These are phyloP conservation scores for Citrullus mucosospermus DNA, from an alignment of 306 rosid genomes.

Conservation along the genomic window DNA sequence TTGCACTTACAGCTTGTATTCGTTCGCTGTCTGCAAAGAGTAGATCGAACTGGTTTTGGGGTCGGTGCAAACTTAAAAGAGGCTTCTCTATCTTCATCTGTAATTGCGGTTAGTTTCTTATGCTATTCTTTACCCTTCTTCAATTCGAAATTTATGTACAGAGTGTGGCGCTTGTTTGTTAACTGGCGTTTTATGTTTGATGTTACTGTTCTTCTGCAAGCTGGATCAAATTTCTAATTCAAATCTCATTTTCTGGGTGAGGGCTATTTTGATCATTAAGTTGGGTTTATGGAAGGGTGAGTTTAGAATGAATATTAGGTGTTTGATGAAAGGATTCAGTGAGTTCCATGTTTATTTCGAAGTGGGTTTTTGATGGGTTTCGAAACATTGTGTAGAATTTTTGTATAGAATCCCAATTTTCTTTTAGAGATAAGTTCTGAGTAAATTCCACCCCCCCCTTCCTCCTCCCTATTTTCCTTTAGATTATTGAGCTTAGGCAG, in stretches of 20 bases:
- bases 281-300: not conserved
- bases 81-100: not conserved
- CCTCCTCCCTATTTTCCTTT: not conserved
- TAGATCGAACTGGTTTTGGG: not conserved
- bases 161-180: not conserved
- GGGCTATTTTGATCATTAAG: not conserved
- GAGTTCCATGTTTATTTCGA: not conserved
- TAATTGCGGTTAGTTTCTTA: not conserved
- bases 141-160: not conserved
- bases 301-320: not conserved
- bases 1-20: constrained; percentile 2
- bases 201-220: not conserved
- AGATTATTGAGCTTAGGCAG: not conserved
- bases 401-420: not conserved
- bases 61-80: not conserved
- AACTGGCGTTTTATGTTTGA: not conserved
- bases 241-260: not conserved
- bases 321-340: not conserved
- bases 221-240: not conserved
- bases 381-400: not conserved
- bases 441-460: not conserved
- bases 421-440: too few species aligned
- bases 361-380: not conserved
- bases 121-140: not conserved
- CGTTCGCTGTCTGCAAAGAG: not conserved